A percentile compares a stretch with the other conserved stretches of the same genome.
These are phyloP conservation scores for Rhododendron simsii DNA, from an alignment of 148 eudicot species.

Conservation along the genomic window DNA sequence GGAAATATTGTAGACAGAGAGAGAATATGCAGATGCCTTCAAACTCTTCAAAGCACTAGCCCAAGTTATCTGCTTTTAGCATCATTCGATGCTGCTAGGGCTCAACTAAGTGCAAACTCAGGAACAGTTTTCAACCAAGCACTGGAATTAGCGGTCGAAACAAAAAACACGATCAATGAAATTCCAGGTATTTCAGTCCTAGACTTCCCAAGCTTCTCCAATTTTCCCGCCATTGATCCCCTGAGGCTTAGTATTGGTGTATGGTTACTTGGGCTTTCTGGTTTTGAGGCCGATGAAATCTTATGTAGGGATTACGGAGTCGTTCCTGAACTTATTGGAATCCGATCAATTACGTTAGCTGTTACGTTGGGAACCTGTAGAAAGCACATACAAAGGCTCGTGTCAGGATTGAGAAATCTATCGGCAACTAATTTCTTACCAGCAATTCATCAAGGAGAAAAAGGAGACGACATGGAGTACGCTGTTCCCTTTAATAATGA, in stretches of 20 bases:
- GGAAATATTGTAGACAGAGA: constrained; percentile 48
- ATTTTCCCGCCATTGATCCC: constrained; percentile 49
- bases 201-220: constrained; percentile 20
- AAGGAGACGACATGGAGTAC: background rate
- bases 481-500: background rate
- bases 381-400: constrained; percentile 49
- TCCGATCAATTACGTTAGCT: constrained; percentile 52
- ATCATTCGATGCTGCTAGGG: constrained; percentile 70
- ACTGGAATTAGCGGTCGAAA: constrained; percentile 44
- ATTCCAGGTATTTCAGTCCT: constrained; percentile 54
- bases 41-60: constrained; percentile 73
- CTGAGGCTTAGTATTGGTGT: constrained; percentile 53
- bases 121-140: constrained; percentile 34
- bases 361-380: constrained; percentile 57
- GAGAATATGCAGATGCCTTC: constrained; percentile 62
- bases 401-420: constrained; percentile 50
- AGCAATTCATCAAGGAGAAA: background rate
- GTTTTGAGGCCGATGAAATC: constrained; percentile 61
- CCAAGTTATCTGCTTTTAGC: constrained; percentile 71
- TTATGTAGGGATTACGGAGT: constrained; percentile 44
- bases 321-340: constrained; percentile 54
- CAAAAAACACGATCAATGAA: constrained; percentile 28
- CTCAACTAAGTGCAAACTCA: constrained; percentile 41
- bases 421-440: constrained; percentile 21
- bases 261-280: constrained; percentile 46